Evolutionary conservation across 495 filamentous ascomycete species (phyloP), one percentile per base, ranked within the genome.

Genomic region (Daldinia bambusicola): DNA sequence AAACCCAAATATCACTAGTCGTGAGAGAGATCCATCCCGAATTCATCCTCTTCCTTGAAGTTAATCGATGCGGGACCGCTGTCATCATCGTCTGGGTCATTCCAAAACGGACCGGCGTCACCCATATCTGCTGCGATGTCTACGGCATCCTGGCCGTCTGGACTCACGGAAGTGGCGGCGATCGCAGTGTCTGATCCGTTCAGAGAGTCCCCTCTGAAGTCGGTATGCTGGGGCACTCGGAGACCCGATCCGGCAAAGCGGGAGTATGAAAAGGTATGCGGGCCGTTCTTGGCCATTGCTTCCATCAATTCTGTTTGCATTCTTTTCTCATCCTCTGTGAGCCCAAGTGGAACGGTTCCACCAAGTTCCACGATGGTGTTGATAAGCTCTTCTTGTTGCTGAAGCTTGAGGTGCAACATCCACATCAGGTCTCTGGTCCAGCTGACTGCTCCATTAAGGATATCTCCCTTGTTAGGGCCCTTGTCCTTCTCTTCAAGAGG

Each of bases 341-440:
- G 85, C 66, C 95, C 90, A 70, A 95, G 94, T 0, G 93, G 93
- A 76, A 90, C 92, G 4, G 80, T 85, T 16, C 89, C 89, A 20
- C 93, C 93, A 0, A 92, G 82, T 55, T 88, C 88, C 37, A 84
- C 78, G 64, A 98, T 88, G 51, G 89, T 80, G 57, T 94, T 89
- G 50, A 89, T 86, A 43, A 98, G 86, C 70, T 97, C 90, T 18
- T 93, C 88, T 76, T 97, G 91, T 75, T 97, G 93, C 73, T 95
- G 89, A 55, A 95, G 84, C 79, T 97, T 97, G 67, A 90, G 81
- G 71, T 96, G 87, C 41, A 97, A 82, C 77, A 94, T 87, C 95
- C 95, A 98, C 95, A 99, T 98, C 48, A 99, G 83, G 80, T 99
- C 95, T 51, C 95, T 89, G 66, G 91, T 97, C 95, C 95, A 99